phyloP scores from a whole-genome alignment of 164 flowering plant genomes.

The Aristolochia fimbriata region DNA sequence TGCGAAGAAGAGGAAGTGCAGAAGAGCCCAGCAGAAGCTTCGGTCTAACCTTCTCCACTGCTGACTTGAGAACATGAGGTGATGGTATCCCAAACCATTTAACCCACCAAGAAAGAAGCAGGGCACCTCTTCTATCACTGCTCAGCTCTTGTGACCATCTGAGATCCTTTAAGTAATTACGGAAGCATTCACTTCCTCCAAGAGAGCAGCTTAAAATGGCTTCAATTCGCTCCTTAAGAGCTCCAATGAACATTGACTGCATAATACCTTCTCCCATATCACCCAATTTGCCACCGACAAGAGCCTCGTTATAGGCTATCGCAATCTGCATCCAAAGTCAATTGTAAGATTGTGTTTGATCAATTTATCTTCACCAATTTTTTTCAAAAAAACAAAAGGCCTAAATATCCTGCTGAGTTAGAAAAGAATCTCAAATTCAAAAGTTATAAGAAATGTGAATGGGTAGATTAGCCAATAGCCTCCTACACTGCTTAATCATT shows the following conservation, averaged over 20 bases:
- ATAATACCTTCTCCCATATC: constrained; percentile 50
- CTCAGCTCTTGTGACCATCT: constrained; percentile 44
- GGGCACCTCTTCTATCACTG: constrained; percentile 10
- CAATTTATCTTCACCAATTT: background rate
- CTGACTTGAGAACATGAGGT: constrained; percentile 32
- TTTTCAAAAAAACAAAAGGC: background rate
- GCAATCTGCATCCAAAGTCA: constrained; percentile 50
- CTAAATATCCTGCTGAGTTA: background rate
- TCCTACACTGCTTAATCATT: background rate
- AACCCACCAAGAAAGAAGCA: constrained; percentile 69
- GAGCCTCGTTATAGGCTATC: constrained; percentile 63
- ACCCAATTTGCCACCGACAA: constrained; percentile 48
- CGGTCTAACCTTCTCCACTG: constrained; percentile 37
- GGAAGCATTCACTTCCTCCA: constrained; percentile 23
- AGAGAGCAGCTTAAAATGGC: constrained; percentile 36
- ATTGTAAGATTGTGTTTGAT: background rate
- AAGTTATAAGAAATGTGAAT: background rate
- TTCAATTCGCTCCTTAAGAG: constrained; percentile 63
- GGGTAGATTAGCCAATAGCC: background rate
- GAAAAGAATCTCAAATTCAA: background rate
- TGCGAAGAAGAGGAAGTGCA: constrained; percentile 50
- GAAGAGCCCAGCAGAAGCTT: constrained; percentile 22
- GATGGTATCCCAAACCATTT: constrained; percentile 75
- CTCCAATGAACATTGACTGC: constrained; percentile 64
- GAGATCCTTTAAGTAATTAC: constrained; percentile 38